These are phyloP conservation scores for Colletotrichum spaethianum DNA, from an alignment of 2,329 filamentous ascomycete species.

Conservation along the genomic window DNA sequence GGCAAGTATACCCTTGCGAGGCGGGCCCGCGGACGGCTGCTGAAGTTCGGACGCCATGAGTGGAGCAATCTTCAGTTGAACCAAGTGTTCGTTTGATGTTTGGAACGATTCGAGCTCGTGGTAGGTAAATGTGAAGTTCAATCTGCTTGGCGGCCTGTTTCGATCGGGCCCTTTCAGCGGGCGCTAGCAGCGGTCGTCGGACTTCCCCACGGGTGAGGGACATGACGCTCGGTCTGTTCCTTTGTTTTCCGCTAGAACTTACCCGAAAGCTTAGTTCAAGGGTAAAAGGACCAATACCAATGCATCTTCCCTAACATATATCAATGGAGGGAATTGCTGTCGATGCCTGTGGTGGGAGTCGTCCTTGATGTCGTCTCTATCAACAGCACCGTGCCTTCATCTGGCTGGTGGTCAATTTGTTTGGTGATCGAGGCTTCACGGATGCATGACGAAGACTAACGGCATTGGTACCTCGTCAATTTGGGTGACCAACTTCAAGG, in stretches of 20 bases:
- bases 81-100: conserved; percentile 28
- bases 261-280: not conserved
- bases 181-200: conserved; percentile 22
- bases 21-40: conserved; percentile 25
- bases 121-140: not conserved
- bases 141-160: not conserved
- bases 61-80: conserved; percentile 17
- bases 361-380: not conserved
- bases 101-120: not conserved
- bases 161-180: not conserved
- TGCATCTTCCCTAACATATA: not conserved
- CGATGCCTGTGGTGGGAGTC: not conserved
- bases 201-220: conserved; percentile 32
- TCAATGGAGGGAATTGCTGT: not conserved
- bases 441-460: not conserved
- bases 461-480: not conserved
- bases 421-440: not conserved
- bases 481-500: not conserved
- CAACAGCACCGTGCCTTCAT: not conserved
- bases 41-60: conserved; percentile 19
- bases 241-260: not conserved
- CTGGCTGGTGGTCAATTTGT: not conserved
- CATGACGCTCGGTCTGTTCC: not conserved
- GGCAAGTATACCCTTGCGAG: conserved; percentile 28
- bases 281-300: not conserved